Conservation (phyloP, 108 stramenopile species). For the Stephanodiscus triporus region DNA sequence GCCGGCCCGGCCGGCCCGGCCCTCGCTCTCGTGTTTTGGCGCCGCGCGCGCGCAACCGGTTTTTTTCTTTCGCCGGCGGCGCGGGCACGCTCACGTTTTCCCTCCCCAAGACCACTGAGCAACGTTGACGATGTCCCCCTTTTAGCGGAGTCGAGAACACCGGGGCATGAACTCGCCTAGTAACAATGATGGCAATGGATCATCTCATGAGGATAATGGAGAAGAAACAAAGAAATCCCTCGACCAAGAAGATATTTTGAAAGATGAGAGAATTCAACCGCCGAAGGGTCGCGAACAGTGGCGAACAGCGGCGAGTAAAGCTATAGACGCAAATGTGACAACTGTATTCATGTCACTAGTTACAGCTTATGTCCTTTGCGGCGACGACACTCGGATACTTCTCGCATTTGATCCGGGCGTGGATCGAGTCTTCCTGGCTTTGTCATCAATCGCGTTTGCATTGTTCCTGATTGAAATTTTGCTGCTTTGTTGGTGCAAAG, state of each 20-base stretch:
- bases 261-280: slow-evolving; percentile 4
- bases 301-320: slow-evolving; percentile 15
- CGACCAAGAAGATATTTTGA: slow-evolving; percentile 3
- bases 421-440: slow-evolving; percentile 48
- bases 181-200: slow-evolving; percentile 3
- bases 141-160: not conserved
- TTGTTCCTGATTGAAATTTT: slow-evolving; percentile 61
- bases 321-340: slow-evolving; percentile 35
- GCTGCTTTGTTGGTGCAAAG: slow-evolving; percentile 53
- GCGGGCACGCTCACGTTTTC: not conserved
- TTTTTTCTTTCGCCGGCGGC: no score
- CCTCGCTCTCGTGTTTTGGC: not conserved
- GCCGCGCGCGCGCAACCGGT: not conserved
- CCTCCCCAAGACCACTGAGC: no score
- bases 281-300: not conserved
- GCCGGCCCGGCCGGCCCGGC: no score
- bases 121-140: not conserved
- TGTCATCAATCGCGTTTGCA: slow-evolving; percentile 57
- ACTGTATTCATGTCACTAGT: slow-evolving; percentile 55
- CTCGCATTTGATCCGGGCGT: slow-evolving; percentile 37
- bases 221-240: slow-evolving; percentile 17
- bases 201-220: slow-evolving; percentile 8
- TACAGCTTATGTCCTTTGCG: slow-evolving; percentile 64
- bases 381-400: slow-evolving; percentile 54
- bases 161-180: slow-evolving; percentile 7